Base-by-base conservation (phyloP, 441 rosid genomes). In the Mallotus repandus region DNA sequence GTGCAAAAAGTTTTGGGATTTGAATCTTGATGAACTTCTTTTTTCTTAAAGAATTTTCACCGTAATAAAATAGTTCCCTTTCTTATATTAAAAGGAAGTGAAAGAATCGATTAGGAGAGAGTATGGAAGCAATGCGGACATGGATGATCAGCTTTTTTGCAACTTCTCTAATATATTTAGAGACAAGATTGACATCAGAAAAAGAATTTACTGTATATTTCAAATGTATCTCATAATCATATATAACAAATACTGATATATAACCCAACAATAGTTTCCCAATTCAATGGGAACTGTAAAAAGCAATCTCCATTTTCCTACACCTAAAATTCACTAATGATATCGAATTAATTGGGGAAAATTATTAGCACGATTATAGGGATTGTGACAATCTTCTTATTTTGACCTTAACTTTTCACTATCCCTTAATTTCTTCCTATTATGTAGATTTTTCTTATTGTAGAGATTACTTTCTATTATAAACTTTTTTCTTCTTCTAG, bases 151-250 rank as follows among this genome's bases (percentile, higher is more conserved):
- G 45, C 38, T 60, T 16, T 13, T 2, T 46, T 5, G 46, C 46
- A 61, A 58, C 38, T 13, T 29, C n/a, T 2, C 13, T 0, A 1
- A 54, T 11, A 18, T 22, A 25, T 25, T 0, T 22, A 2, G 45
- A 32, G 46, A n/a, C 35, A 45, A 35, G 41, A 35, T 35, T 35
- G 41, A 11, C 9, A 45, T 45, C 16, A 16, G 35, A 59, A 71
- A 80, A 78, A 76, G 81, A 84, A 78, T 77, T 81, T 80, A 76
- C 89, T 83, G 88, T 89, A 86, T 85, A 84, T 81, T 81, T 84
- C 57, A 76, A 83, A 76, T 84, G 90, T 80, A 76, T 74, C 54
- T 73, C 65, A 66, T 80, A 81, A 79, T 78, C 63, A 72, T 85
- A 83, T 84, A 85, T 66, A 84, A 84, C 75, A 76, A 84, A 74